Percentiles rank a stretch among this genome's conserved stretches.
Conservation (phyloP, 2,329 filamentous ascomycete genomes). For the Ophiostoma australiae region DNA sequence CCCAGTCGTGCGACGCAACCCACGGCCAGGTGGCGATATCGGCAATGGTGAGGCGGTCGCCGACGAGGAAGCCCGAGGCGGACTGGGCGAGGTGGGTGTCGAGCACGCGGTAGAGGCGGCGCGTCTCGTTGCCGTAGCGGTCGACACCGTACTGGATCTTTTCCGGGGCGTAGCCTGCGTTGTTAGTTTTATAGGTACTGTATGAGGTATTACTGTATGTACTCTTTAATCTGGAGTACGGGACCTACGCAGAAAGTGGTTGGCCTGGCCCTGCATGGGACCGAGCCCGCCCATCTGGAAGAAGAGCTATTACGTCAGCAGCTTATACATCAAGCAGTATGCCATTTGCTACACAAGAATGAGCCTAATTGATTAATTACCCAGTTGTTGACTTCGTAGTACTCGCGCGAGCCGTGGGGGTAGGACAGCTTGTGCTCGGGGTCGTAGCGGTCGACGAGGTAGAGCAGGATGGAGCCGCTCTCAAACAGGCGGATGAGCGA, state of each 20-base stretch:
- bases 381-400: conserved; percentile 78
- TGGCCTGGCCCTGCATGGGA: conserved; percentile 78
- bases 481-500: conserved; percentile 73
- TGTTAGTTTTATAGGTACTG: conserved; percentile 28
- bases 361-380: conserved; percentile 37
- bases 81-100: conserved; percentile 63
- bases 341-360: neutral
- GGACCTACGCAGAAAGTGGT: conserved; percentile 64
- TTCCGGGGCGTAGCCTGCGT: conserved; percentile 65
- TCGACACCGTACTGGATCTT: conserved; percentile 77
- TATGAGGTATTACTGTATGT: too few species aligned
- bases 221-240: conserved; percentile 28
- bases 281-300: conserved; percentile 77
- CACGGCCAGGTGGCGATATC: conserved; percentile 80
- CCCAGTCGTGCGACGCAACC: conserved; percentile 58
- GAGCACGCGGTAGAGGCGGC: conserved; percentile 73
- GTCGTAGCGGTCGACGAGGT: conserved; percentile 78
- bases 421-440: conserved; percentile 77
- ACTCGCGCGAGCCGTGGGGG: conserved; percentile 64
- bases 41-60: conserved; percentile 65
- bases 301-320: conserved; percentile 43
- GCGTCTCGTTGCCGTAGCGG: conserved; percentile 76
- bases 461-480: conserved; percentile 77
- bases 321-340: too few species aligned
- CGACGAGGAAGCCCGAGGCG: conserved; percentile 56